A percentile compares a stretch with the other conserved stretches of the same genome.
phyloP scores from a whole-genome alignment of 2,329 filamentous ascomycete species.

The Xylaria sp. region DNA sequence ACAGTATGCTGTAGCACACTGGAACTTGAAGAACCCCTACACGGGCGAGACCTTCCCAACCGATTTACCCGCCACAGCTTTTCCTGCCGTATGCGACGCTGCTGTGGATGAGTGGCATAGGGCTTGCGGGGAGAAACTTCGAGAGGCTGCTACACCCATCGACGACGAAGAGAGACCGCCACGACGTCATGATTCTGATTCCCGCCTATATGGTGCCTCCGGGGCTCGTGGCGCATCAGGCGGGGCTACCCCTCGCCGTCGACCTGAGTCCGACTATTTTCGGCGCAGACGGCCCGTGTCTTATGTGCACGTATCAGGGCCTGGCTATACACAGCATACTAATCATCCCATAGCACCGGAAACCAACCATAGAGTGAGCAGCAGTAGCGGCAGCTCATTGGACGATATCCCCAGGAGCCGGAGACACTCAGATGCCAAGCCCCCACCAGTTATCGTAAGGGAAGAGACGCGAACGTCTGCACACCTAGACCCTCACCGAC shows the following conservation, averaged over 20 bases:
- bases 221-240: constrained; percentile 47
- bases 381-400: constrained; percentile 53
- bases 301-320: constrained; percentile 45
- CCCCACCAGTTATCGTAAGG: constrained; percentile 47
- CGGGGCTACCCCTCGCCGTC: constrained; percentile 41
- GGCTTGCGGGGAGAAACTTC: constrained; percentile 75
- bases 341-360: constrained; percentile 42
- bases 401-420: constrained; percentile 58
- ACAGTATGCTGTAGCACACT: constrained; percentile 81
- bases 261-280: constrained; percentile 53
- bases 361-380: constrained; percentile 45
- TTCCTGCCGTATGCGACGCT: constrained; percentile 77
- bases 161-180: constrained; percentile 47
- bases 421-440: constrained; percentile 64
- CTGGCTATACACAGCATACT: constrained; percentile 42
- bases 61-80: constrained; percentile 69
- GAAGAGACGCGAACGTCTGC: constrained; percentile 41
- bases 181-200: constrained; percentile 41
- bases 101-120: constrained; percentile 91
- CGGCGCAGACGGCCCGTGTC: constrained; percentile 52
- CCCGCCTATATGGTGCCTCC: constrained; percentile 49
- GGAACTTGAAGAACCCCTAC: constrained; percentile 78
- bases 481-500: constrained; percentile 44
- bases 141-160: constrained; percentile 65
- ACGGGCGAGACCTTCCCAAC: constrained; percentile 75